Evolutionary conservation across 140 eudicot species (phyloP).

Genomic region (Oenanthe javanica): DNA sequence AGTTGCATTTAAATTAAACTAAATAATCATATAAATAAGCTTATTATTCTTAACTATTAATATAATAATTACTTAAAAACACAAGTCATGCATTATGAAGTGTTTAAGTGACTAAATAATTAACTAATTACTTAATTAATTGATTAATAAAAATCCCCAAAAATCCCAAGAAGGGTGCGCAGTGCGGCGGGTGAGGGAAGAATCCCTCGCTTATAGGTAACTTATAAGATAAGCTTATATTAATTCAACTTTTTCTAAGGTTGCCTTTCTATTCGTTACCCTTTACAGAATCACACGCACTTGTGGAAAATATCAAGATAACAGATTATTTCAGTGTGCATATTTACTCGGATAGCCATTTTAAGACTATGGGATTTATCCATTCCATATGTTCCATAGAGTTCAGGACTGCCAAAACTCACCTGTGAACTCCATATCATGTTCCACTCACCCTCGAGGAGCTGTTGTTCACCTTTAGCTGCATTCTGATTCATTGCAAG

Average conservation of each 20-base stretch:
- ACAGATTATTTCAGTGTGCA: neutral
- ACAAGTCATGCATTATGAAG: no score
- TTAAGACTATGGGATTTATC: neutral
- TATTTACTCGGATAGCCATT: neutral
- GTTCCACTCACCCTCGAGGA: constrained; percentile 87
- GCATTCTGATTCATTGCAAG: constrained; percentile 32
- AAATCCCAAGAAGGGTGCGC: no score
- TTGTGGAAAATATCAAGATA: neutral
- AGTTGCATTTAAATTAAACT: no score
- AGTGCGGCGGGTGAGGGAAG: no score
- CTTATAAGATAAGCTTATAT: no score
- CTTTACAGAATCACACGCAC: neutral
- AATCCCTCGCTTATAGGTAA: no score
- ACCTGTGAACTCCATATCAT: constrained; percentile 99
- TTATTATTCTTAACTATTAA: no score
- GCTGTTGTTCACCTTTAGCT: constrained; percentile 42
- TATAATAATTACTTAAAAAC: no score
- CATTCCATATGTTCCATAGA: neutral
- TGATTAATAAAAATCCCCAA: no score
- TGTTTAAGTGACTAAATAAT: no score
- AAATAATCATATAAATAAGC: no score
- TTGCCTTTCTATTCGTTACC: neutral
- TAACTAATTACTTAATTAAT: no score
- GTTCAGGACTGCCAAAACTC: neutral
- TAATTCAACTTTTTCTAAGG: neutral